Evolutionary conservation across 257 asterid species (phyloP).

Genomic region (Penstemon davidsonii): DNA sequence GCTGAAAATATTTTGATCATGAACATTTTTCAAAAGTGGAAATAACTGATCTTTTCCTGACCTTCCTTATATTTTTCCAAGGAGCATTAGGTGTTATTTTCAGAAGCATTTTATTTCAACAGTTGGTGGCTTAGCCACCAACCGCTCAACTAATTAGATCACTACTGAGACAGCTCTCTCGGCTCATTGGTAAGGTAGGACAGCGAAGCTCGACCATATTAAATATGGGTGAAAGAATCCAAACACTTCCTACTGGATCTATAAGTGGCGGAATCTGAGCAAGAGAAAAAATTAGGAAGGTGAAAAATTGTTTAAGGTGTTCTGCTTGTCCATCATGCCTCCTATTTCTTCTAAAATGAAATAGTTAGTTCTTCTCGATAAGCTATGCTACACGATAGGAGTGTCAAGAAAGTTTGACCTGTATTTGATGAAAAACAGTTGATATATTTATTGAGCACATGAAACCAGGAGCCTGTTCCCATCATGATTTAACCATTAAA

Average conservation of each 20-base stretch:
- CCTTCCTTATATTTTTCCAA: background rate
- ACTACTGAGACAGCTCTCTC: background rate
- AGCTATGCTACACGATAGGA: background rate
- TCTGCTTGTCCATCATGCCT: background rate
- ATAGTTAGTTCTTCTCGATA: background rate
- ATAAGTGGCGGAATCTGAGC: background rate
- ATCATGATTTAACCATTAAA: background rate
- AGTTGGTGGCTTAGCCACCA: background rate
- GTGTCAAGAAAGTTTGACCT: background rate
- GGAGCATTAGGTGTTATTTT: background rate
- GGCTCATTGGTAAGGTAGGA: background rate
- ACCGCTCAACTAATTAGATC: background rate
- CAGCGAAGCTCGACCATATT: background rate
- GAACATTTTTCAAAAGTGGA: background rate
- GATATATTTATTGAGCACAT: background rate
- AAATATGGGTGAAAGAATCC: background rate
- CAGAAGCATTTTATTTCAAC: background rate
- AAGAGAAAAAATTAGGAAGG: background rate
- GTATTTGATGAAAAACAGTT: background rate
- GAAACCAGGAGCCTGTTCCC: background rate
- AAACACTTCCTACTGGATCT: background rate
- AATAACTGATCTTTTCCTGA: background rate
- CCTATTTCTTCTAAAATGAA: background rate
- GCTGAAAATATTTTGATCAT: background rate
- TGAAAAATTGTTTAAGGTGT: background rate